phyloP scores from a whole-genome alignment of 352 stramenopile species.

The Globisporangium irregulare region DNA sequence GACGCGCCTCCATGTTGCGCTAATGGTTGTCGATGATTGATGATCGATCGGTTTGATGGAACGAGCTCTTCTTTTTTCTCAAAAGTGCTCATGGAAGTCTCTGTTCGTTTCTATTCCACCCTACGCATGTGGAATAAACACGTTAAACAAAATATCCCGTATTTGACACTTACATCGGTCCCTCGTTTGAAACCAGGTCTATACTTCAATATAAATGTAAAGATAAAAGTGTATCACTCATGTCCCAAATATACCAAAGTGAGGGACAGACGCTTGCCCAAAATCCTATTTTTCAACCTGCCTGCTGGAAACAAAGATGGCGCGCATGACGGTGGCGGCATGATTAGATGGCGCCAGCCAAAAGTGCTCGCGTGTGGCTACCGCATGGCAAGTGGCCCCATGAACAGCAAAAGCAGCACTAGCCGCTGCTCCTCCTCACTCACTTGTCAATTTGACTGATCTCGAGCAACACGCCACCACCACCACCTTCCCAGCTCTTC shows the following conservation, averaged over 20 bases:
- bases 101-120: constrained; percentile 7
- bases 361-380: not conserved
- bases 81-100: not conserved
- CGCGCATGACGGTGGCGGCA: not conserved
- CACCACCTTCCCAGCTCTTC: not conserved
- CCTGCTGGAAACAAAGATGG: constrained; percentile 4
- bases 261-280: not conserved
- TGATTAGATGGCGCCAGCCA: not conserved
- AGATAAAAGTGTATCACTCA: not conserved
- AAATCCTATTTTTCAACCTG: not conserved
- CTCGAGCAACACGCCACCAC: not conserved
- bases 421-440: not conserved
- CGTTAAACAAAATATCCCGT: constrained; percentile 12
- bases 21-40: not conserved
- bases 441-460: constrained; percentile 13
- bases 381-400: not conserved
- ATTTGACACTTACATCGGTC: not conserved
- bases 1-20: too few species aligned
- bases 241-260: constrained; percentile 1
- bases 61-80: not conserved
- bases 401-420: not conserved
- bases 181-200: not conserved
- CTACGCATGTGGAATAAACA: constrained; percentile 9
- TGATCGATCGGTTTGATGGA: not conserved
- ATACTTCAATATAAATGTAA: not conserved